These are phyloP conservation scores for Microthlaspi erraticum DNA, from an alignment of 345 rosid genomes.

Conservation along the genomic window DNA sequence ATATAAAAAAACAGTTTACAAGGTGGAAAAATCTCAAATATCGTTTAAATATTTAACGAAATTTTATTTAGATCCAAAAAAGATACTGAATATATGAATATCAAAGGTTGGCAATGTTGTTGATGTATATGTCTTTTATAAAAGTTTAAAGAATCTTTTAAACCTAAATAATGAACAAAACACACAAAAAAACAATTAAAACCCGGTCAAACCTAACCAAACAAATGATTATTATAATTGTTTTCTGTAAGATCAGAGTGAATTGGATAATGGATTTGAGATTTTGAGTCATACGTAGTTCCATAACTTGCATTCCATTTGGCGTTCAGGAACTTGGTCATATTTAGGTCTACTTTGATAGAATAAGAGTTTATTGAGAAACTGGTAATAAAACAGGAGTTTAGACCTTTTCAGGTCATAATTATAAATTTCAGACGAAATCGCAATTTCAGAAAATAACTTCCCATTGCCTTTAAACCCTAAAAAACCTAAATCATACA, in stretches of 20 bases:
- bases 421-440: background rate
- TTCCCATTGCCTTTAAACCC: conserved; percentile 30
- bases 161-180: background rate
- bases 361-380: background rate
- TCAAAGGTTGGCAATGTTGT: no score
- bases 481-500: conserved; percentile 34
- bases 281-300: background rate
- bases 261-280: background rate
- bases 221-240: background rate
- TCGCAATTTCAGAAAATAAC: background rate
- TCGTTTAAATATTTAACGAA: background rate
- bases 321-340: background rate
- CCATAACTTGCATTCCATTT: no score
- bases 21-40: background rate
- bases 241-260: background rate
- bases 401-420: background rate
- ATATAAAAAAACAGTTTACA: background rate
- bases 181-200: background rate
- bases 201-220: background rate
- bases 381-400: conserved; percentile 1
- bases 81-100: no score
- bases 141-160: background rate
- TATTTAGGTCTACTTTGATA: background rate
- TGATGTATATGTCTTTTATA: no score
- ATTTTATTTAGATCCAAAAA: no score